Conservation (phyloP, 202 grass and related monocot species). For the Brachypodium distachyon region DNA sequence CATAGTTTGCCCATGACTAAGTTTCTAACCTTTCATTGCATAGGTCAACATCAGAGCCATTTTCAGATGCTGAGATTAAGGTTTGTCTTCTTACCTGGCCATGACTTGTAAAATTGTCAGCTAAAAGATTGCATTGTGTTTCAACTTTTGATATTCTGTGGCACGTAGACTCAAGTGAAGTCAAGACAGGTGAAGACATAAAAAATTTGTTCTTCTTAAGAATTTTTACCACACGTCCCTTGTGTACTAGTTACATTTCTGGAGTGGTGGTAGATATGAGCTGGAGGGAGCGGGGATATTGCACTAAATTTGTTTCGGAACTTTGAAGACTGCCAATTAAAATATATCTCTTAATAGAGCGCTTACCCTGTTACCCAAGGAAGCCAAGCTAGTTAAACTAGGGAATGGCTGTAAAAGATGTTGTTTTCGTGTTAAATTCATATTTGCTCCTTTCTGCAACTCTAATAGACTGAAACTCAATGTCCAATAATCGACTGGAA, state of each 20-base stretch:
- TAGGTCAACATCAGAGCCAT: constrained; percentile 62
- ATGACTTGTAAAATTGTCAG: background rate
- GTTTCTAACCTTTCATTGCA: background rate
- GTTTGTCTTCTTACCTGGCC: constrained; percentile 27
- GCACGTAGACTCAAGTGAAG: background rate
- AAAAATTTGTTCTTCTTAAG: background rate
- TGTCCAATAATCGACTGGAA: background rate
- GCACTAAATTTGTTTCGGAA: background rate
- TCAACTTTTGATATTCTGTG: background rate
- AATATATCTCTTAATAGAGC: background rate
- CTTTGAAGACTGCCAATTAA: background rate
- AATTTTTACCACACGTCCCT: background rate
- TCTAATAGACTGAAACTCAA: background rate
- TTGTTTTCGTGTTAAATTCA: background rate
- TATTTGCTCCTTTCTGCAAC: background rate
- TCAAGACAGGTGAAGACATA: background rate
- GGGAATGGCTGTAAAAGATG: background rate
- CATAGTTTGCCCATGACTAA: background rate
- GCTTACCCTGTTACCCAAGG: background rate
- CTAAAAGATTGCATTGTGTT: background rate
- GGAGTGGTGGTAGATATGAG: background rate
- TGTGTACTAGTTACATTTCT: background rate
- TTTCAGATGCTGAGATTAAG: constrained; percentile 93
- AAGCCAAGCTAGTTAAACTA: background rate
- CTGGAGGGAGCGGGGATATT: background rate